phyloP scores from a whole-genome alignment of 2,329 filamentous ascomycete genomes.

The Chaetomium strumarium region DNA sequence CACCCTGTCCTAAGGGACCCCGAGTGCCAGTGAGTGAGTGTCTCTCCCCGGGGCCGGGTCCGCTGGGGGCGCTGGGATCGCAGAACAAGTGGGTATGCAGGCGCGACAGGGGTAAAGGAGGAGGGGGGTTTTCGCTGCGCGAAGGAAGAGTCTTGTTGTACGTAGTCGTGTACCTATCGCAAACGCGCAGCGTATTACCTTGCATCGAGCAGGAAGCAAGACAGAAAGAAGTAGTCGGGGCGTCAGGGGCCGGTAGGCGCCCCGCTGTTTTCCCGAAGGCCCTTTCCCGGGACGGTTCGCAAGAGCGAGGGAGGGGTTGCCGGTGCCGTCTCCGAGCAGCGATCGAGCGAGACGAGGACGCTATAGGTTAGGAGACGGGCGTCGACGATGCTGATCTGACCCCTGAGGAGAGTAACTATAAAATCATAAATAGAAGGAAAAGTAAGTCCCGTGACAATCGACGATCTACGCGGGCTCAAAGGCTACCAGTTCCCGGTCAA shows the following conservation, averaged over 20 bases:
- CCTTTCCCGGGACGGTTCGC: not conserved
- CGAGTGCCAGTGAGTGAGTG: not conserved
- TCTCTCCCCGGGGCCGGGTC: conserved; percentile 8
- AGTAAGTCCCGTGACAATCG: not conserved
- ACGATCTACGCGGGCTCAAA: not conserved
- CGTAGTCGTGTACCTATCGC: not conserved
- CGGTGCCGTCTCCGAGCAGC: conserved; percentile 8
- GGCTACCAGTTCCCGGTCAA: not conserved
- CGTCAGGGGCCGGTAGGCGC: conserved; percentile 1
- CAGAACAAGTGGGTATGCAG: conserved; percentile 2
- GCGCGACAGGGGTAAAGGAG: not conserved
- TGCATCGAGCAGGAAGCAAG: not conserved
- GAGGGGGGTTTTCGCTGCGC: not conserved
- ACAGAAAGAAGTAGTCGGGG: too few relatives aligned
- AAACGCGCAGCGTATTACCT: conserved; percentile 2
- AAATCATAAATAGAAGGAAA: not conserved
- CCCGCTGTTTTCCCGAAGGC: conserved; percentile 3
- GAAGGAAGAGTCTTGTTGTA: not conserved
- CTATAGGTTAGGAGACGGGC: conserved; percentile 3
- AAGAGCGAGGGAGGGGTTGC: conserved; percentile 1
- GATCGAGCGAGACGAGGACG: conserved; percentile 15
- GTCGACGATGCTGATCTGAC: conserved; percentile 1
- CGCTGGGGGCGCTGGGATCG: conserved; percentile 9
- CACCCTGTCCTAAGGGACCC: conserved; percentile 2
- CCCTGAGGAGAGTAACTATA: not conserved